Percentiles rank a stretch among this genome's conserved stretches.
These are phyloP conservation scores for Hericium rajendrae DNA, from an alignment of 768 basidiomycete genomes.

Conservation along the genomic window DNA sequence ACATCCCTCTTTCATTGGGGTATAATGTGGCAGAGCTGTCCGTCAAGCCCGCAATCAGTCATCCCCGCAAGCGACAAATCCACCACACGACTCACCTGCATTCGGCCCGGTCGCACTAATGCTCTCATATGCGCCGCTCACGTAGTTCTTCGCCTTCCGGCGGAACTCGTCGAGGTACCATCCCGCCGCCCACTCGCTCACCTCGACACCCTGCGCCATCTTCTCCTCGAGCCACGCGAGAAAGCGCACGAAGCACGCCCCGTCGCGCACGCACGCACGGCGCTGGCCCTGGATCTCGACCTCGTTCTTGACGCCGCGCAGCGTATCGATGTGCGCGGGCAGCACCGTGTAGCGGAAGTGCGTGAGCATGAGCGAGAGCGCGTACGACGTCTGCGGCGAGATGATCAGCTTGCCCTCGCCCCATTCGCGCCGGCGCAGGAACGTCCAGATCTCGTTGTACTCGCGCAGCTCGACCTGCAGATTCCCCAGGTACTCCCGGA, in stretches of 20 bases:
- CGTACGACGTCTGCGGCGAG: slow-evolving; percentile 66
- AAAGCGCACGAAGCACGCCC: slow-evolving; percentile 76
- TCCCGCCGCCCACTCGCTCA: slow-evolving; percentile 90
- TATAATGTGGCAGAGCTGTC: slow-evolving; percentile 84
- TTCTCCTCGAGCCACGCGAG: slow-evolving; percentile 87
- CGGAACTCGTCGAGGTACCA: slow-evolving; percentile 75
- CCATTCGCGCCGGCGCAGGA: slow-evolving; percentile 65
- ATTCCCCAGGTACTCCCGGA: slow-evolving; percentile 44
- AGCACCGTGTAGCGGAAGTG: slow-evolving; percentile 70
- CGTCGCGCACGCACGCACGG: slow-evolving; percentile 84
- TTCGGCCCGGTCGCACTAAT: slow-evolving; percentile 88
- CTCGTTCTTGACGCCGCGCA: slow-evolving; percentile 85
- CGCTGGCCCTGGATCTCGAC: slow-evolving; percentile 77
- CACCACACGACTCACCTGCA: slow-evolving; percentile 39
- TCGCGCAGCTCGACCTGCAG: slow-evolving; percentile 49
- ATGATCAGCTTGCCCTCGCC: slow-evolving; percentile 75
- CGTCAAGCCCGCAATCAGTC: neutral
- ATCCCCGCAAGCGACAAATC: neutral
- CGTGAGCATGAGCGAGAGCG: slow-evolving; percentile 78
- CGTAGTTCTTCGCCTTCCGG: slow-evolving; percentile 59
- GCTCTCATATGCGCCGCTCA: slow-evolving; percentile 82
- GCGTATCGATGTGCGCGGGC: slow-evolving; percentile 60
- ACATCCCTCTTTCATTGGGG: slow-evolving; percentile 58
- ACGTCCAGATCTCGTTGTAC: slow-evolving; percentile 76
- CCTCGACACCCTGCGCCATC: slow-evolving; percentile 63